Evolutionary conservation across 2,329 filamentous ascomycete species (phyloP).

Genomic region (Ophiostoma populinum): DNA sequence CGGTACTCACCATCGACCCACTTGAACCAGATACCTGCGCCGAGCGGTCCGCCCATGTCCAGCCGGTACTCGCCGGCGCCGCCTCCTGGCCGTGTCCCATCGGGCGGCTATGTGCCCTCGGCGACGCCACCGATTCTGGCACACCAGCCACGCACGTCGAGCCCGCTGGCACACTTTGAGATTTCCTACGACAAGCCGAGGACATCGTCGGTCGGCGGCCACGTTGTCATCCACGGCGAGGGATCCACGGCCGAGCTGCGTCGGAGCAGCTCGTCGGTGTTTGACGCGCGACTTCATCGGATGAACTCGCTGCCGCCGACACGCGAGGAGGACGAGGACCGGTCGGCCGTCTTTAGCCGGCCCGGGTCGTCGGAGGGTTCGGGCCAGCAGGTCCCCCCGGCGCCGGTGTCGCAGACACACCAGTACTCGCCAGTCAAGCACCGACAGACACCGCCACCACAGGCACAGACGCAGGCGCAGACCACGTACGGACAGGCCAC

Average conservation of each 20-base stretch:
- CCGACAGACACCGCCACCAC: conserved; percentile 33
- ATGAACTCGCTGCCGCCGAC: conserved; percentile 43
- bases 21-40: conserved; percentile 18
- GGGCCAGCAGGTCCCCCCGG: conserved; percentile 5
- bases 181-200: conserved; percentile 22
- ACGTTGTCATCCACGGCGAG: conserved; percentile 15
- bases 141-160: conserved; percentile 47
- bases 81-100: conserved; percentile 20
- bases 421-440: conserved; percentile 7
- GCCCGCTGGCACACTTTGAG: conserved; percentile 48
- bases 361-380: conserved; percentile 7
- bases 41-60: conserved; percentile 22
- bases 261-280: conserved; percentile 31
- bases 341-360: conserved; percentile 16
- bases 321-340: conserved; percentile 44
- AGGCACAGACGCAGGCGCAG: too few relatives aligned
- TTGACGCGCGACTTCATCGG: conserved; percentile 36
- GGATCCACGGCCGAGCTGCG: conserved; percentile 28
- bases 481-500: conserved; percentile 22
- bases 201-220: conserved; percentile 12
- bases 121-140: conserved; percentile 29
- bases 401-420: conserved; percentile 12
- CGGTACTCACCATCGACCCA: conserved; percentile 46
- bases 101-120: conserved; percentile 20
- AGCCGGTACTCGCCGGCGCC: conserved; percentile 39